phyloP scores from a whole-genome alignment of 2,329 filamentous ascomycete genomes.

The Cytospora schulzeri region DNA sequence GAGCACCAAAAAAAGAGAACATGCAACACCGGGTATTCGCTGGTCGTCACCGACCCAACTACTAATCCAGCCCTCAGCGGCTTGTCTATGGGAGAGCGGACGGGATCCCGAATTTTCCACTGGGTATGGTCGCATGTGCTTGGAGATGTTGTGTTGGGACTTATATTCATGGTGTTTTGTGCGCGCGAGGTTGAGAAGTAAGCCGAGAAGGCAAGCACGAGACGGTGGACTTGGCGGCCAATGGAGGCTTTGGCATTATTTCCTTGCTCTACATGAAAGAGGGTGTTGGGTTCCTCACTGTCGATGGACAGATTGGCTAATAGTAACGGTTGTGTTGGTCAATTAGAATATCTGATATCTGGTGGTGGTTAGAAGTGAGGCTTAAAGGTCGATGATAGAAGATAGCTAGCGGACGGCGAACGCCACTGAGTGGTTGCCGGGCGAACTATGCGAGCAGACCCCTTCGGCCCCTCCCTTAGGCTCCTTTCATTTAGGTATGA shows the following conservation, averaged over 20 bases:
- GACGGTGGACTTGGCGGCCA: too few species aligned
- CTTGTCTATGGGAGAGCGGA: constrained; percentile 9
- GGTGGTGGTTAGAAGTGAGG: neutral
- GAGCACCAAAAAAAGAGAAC: neutral
- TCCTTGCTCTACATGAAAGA: neutral
- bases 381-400: neutral
- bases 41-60: constrained; percentile 2
- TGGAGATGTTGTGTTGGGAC: neutral
- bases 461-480: neutral
- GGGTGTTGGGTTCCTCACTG: neutral
- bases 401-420: neutral
- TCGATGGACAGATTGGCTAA: neutral
- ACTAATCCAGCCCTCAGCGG: constrained; percentile 6
- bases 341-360: neutral
- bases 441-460: neutral
- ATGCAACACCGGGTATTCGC: constrained; percentile 9
- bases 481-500: neutral
- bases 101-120: constrained; percentile 2
- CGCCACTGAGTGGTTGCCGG: neutral
- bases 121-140: constrained; percentile 6
- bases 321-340: neutral
- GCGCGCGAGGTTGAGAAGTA: neutral
- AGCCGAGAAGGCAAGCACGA: neutral
- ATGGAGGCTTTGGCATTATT: too few species aligned
- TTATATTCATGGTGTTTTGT: neutral